Conservation (phyloP, 179 eudicot genomes). For the Beta corolliflora region DNA sequence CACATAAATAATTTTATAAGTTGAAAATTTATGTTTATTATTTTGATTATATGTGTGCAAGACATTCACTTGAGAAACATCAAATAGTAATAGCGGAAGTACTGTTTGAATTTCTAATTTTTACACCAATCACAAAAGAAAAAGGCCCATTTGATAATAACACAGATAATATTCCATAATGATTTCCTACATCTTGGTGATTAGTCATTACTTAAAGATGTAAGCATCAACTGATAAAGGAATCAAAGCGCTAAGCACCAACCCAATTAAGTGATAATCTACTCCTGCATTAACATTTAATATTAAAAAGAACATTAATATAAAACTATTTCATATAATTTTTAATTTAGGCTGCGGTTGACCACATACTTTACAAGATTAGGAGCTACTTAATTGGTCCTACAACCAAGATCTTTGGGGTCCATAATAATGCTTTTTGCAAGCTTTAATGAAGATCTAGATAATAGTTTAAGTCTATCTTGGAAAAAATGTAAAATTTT, state of each 20-base stretch:
- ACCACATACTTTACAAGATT: constrained; percentile 25
- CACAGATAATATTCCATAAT: constrained; percentile 17
- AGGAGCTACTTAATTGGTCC: constrained; percentile 8
- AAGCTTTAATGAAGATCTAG: constrained; percentile 16
- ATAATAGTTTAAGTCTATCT: background rate
- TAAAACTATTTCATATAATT: background rate
- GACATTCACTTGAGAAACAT: too few relatives aligned
- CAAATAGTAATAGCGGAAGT: too few relatives aligned
- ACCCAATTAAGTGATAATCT: constrained; percentile 10
- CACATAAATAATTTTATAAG: too few relatives aligned
- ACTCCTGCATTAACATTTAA: background rate
- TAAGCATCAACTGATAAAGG: constrained; percentile 17
- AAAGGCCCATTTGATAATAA: background rate
- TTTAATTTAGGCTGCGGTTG: constrained; percentile 22
- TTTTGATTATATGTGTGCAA: too few relatives aligned
- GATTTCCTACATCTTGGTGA: constrained; percentile 23
- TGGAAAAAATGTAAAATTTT: background rate
- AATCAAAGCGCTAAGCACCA: constrained; percentile 17
- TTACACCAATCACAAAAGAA: background rate
- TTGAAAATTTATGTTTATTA: too few relatives aligned
- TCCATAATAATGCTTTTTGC: constrained; percentile 18
- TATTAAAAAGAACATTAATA: background rate
- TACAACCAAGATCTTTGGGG: constrained; percentile 19
- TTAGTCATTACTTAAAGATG: constrained; percentile 23
- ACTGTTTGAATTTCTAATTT: background rate